These are phyloP conservation scores for Nakazawaea holstii DNA, from an alignment of 805 yeast species.

Conservation along the genomic window DNA sequence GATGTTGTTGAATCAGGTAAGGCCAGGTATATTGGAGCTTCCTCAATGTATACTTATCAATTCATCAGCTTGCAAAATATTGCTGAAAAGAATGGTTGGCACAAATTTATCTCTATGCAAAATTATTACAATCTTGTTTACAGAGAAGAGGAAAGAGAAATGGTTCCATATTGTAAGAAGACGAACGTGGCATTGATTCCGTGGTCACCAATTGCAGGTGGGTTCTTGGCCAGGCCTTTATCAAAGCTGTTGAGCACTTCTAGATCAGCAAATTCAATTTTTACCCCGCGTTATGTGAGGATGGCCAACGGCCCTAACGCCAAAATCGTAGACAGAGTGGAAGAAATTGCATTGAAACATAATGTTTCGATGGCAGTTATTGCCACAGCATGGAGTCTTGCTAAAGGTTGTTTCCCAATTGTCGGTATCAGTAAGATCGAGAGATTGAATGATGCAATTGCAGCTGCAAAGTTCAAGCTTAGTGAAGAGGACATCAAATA, in stretches of 20 bases:
- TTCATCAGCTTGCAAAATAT: constrained; percentile 46
- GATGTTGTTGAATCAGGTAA: constrained; percentile 41
- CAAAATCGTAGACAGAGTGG: constrained; percentile 43
- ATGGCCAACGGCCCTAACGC: constrained; percentile 20
- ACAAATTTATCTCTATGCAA: constrained; percentile 55
- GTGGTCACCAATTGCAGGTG: background rate
- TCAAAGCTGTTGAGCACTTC: background rate
- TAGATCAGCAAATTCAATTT: background rate
- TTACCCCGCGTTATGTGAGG: constrained; percentile 6
- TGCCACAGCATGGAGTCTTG: constrained; percentile 46
- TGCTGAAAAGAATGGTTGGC: constrained; percentile 54
- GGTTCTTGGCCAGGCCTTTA: background rate
- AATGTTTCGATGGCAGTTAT: constrained; percentile 47
- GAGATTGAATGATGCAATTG: constrained; percentile 48
- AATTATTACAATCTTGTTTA: constrained; percentile 47
- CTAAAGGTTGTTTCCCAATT: constrained; percentile 49
- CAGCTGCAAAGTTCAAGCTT: constrained; percentile 34
- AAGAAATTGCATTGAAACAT: constrained; percentile 41
- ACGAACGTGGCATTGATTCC: constrained; percentile 24
- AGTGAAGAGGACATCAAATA: constrained; percentile 29
- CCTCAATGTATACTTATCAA: constrained; percentile 51
- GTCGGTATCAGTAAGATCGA: constrained; percentile 44
- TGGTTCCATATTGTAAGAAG: constrained; percentile 46
- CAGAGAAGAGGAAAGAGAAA: constrained; percentile 60
- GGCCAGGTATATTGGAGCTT: constrained; percentile 55